Evolutionary conservation across 768 basidiomycete species (phyloP), one percentile per base, ranked within the genome.

Genomic region (Rhodotorula babjevae): DNA sequence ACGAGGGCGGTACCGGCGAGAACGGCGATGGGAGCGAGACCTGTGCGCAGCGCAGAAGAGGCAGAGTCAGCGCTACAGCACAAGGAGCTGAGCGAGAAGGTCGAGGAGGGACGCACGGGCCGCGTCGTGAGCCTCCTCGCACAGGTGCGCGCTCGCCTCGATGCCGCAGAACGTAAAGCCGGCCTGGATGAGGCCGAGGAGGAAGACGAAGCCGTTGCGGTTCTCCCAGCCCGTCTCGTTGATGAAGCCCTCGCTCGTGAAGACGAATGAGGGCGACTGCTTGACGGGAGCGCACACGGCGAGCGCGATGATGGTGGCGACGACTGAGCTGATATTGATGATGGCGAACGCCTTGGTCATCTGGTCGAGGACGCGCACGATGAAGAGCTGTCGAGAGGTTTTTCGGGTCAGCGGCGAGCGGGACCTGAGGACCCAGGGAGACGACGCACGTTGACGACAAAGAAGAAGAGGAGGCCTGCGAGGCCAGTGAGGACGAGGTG

Each of bases 181-280:
- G 27, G 40, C 18, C 60, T 76, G 75, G 27, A 76, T 61, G 1
- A 73, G 67, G 4, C 75, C 75, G 7, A 76, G 67, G 1, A 76
- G 33, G 58, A 65, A 69, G 0, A 61, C 68, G 12, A 74, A 44
- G 4, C 75, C 72, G 33, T 56, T 57, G 44, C n/a, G n/a, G n/a
- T 23, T 61, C 1, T 3, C 9, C 75, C 75, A 76, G 2, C 75
- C 75, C 0, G 75, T 76, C 33, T 61, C 49, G 64, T 76, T 76
- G 57, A 61, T 2, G 49, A 56, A 73, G 0, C 66, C 61, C 11
- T 15, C 27, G 21, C 3, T 21, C 2, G 31, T 29, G 61, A 73
- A 76, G 21, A 76, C 75, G 36, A 71, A 76, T 1, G 55, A 50
- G 3, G 67, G 72, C 2, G 60, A 33, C 27, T 42, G 23, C 31